Evolutionary conservation across 345 rosid species (phyloP), one percentile per base, ranked within the genome.

Genomic region (Tarenaya hassleriana): DNA sequence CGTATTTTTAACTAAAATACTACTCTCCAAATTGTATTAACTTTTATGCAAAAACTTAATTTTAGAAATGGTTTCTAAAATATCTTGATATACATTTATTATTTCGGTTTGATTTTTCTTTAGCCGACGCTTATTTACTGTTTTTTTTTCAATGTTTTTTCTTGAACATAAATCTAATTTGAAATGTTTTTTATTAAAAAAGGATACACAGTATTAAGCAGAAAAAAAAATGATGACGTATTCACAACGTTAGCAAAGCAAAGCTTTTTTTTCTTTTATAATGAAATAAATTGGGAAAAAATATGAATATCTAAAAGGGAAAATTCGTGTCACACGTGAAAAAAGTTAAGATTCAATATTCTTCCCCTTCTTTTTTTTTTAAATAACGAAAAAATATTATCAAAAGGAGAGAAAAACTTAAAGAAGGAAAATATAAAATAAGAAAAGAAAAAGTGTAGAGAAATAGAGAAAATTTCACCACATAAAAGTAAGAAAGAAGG

Each of bases 271-370:
- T 34, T 24, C 41, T 39, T 34, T 20, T 41, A 44, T 69, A 58
- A 15, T 41, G 52, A 60, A 63, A 54, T 63, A 11, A 60, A 64
- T 63, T 61, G 35, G 34, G 42, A 11, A 20, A 58, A 60, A 64
- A 38, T 12, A 60, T 31, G 48, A 56, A 60, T 48, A 17, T 31
- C 9, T 56, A 55, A 69, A 52, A 56, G 34, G 48, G 50, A 46
- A 62, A 66, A 66, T 60, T 60, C 52, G 52, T 60, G 16, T 50
- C 56, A 69, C 86, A 75, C 69, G 84, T 76, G 82, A 74, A 64
- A 60, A 66, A 66, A 66, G 71, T 66, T 52, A 51, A 53, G 41
- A 59, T 34, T 52, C 20, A 42, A 56, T 39, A 44, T 5, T 10
- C 8, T 29, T 24, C 29, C n/a, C n/a, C n/a, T n/a, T 35, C 51